Conservation (phyloP, 768 basidiomycete species). For the Collybia nuda region DNA sequence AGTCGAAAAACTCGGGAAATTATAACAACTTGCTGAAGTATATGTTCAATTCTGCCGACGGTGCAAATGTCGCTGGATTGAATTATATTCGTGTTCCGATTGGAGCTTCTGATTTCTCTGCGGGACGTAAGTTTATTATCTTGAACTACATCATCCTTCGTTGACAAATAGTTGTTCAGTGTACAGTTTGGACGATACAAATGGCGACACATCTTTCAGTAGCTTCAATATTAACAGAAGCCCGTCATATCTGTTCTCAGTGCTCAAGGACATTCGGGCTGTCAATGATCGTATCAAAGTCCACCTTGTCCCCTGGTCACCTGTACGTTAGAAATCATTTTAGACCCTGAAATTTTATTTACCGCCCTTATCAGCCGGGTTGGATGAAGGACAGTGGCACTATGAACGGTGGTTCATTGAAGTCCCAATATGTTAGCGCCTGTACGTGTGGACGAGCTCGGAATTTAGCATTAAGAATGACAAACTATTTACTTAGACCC, state of each 20-base stretch:
- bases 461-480: background rate
- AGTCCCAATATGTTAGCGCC: slow-evolving; percentile 41
- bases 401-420: slow-evolving; percentile 67
- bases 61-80: slow-evolving; percentile 61
- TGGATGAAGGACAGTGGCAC: slow-evolving; percentile 76
- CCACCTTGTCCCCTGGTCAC: slow-evolving; percentile 73
- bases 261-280: slow-evolving; percentile 61
- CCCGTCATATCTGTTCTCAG: slow-evolving; percentile 63
- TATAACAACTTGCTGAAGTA: slow-evolving; percentile 60
- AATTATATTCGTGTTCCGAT: slow-evolving; percentile 70
- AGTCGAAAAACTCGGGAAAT: slow-evolving; percentile 51
- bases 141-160: background rate
- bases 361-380: slow-evolving; percentile 47
- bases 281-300: slow-evolving; percentile 53
- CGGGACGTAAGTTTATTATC: slow-evolving; percentile 34
- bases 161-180: slow-evolving; percentile 24
- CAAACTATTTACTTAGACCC: slow-evolving; percentile 45
- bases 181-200: slow-evolving; percentile 68
- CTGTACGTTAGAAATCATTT: slow-evolving; percentile 38
- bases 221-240: slow-evolving; percentile 56
- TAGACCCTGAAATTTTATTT: background rate
- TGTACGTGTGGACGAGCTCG: slow-evolving; percentile 37
- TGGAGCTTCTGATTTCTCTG: slow-evolving; percentile 75
- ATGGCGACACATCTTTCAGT: slow-evolving; percentile 56
- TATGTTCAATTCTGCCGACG: slow-evolving; percentile 64